Base-by-base conservation (phyloP, 1,284 basidiomycete genomes). In the Xerocomus minutiporus region DNA sequence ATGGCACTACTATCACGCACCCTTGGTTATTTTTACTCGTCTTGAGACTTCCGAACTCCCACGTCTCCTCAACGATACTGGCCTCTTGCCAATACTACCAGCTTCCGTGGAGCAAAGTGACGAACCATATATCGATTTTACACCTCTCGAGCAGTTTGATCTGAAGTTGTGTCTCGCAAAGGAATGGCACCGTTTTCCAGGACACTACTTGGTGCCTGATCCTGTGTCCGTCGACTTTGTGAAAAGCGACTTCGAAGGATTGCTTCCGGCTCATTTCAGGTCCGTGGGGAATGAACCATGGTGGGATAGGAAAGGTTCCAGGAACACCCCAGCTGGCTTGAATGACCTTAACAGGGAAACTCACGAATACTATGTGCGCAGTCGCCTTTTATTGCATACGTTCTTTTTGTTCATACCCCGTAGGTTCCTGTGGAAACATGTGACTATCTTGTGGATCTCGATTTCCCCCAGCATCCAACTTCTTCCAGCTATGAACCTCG, bases 111-210 rank as follows among this genome's bases (percentile, higher is more conserved):
- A 65, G 44, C 77, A 81, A 47, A 77, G 80, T 8, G 80, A 87
- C 40, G 69, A 69, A 15, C 79, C 79, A 20, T 78, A 79, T 53
- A 79, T 92, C 57, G 88, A 95, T 65, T 75, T 91, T 36, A 71
- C 82, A 1, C 82, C 82, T 1, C 74, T 97, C 59, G 75, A 77
- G 51, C 74, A 81, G n/a, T 82, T 94, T 59, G 81, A 84, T 52
- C 69, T 96, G 52, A 83, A 77, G n/a, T 68, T 99, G 2, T 99
- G 97, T 72, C 80, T 91, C 51, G 93, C 88, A 32, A 92, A 95
- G 66, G 96, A 99, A 71, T 99, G 97, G 97, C 79, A 98, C 67
- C 81, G 96, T 13, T 99, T 95, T 77, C 93, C 95, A 0, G 83
- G 90, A 1, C 88, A 90, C 67, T 98, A 91, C 71, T 80, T 96